A percentile compares a stretch with the other conserved stretches of the same genome.
Conservation (phyloP, 106 monocot genomes). For the Alisma plantagoaquatica region DNA sequence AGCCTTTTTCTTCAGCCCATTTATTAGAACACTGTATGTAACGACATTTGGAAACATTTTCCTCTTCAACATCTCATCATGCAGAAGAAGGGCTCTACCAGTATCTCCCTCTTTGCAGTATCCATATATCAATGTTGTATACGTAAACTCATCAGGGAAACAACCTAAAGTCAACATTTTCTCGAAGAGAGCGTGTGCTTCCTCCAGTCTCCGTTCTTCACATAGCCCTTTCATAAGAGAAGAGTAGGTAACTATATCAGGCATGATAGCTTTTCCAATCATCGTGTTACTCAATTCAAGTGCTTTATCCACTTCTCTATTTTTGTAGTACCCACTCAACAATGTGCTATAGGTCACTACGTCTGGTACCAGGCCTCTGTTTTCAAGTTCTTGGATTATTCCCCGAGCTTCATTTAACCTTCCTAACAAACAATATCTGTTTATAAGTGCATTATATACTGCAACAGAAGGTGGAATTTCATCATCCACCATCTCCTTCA, state of each 20-base stretch:
- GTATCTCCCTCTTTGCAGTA: conserved; percentile 76
- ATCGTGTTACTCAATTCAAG: conserved; percentile 52
- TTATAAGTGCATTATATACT: conserved; percentile 69
- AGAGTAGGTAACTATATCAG: conserved; percentile 58
- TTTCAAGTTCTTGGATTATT: conserved; percentile 42
- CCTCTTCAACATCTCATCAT: conserved; percentile 69
- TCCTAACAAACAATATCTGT: conserved; percentile 55
- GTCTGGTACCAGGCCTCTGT: conserved; percentile 39
- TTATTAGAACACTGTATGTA: conserved; percentile 84
- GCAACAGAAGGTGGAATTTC: conserved; percentile 40
- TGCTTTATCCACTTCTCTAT: conserved; percentile 59
- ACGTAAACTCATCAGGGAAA: conserved; percentile 49
- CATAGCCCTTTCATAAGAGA: conserved; percentile 75
- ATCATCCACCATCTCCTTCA: conserved; percentile 56
- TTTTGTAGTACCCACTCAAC: conserved; percentile 38
- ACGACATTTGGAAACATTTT: conserved; percentile 77
- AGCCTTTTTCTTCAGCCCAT: conserved; percentile 58
- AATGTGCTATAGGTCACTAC: conserved; percentile 64
- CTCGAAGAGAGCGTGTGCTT: conserved; percentile 43
- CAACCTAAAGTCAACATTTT: conserved; percentile 46
- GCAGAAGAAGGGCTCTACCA: conserved; percentile 46
- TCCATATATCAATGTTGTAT: conserved; percentile 68
- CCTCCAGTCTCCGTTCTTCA: conserved; percentile 38
- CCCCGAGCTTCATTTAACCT: conserved; percentile 42
- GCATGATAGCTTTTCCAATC: conserved; percentile 32